Evolutionary conservation across 2,329 filamentous ascomycete species (phyloP).

Genomic region (Tolypocladium inflatum): DNA sequence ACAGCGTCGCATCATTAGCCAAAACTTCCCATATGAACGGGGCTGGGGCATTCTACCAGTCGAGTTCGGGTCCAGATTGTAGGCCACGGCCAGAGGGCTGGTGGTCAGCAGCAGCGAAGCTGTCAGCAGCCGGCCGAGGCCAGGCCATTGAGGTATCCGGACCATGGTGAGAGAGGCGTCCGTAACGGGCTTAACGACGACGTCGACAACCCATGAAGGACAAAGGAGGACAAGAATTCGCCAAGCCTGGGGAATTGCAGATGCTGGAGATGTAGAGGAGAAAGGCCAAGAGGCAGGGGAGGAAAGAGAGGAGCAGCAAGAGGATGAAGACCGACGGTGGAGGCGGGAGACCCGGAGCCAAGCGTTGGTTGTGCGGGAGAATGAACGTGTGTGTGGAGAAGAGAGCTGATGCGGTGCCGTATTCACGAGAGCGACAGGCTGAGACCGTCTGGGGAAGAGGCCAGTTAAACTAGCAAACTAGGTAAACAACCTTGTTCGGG

Average conservation of each 20-base stretch:
- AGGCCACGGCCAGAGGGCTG: conserved; percentile 18
- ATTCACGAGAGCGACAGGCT: background rate
- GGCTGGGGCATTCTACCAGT: conserved; percentile 15
- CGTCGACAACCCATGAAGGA: conserved; percentile 1
- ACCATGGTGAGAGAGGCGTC: conserved; percentile 8
- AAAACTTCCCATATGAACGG: background rate
- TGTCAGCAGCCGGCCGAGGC: conserved; percentile 11
- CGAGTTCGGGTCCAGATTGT: conserved; percentile 27
- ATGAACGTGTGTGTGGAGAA: conserved; percentile 7
- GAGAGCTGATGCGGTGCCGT: background rate
- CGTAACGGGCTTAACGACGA: conserved; percentile 2
- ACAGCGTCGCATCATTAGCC: conserved; percentile 1
- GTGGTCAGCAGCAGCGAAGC: conserved; percentile 13
- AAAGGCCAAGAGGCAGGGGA: background rate
- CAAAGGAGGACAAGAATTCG: background rate
- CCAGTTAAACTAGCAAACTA: background rate
- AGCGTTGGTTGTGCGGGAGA: background rate
- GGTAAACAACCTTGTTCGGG: background rate
- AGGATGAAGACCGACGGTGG: background rate
- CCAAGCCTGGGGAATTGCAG: background rate
- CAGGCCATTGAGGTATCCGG: conserved; percentile 4
- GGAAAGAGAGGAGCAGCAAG: background rate
- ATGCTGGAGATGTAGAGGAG: background rate
- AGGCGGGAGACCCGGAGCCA: background rate
- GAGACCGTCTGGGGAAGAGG: background rate